These are phyloP conservation scores for Pleurotus giganteus DNA, from an alignment of 768 basidiomycete species.

Conservation along the genomic window DNA sequence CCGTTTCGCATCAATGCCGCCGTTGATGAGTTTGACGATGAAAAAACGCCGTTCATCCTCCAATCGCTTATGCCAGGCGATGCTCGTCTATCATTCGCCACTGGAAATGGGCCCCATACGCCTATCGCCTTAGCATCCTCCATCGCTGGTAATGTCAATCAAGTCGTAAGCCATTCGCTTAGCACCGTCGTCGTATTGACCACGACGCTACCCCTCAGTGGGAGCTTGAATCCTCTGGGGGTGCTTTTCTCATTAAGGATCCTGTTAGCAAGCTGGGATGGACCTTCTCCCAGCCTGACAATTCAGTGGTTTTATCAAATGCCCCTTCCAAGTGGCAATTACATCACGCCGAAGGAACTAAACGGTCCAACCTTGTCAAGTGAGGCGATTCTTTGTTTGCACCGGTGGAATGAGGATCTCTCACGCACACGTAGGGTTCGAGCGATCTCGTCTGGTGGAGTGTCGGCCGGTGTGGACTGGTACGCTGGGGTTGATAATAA, in stretches of 20 bases:
- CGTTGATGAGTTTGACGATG: no score
- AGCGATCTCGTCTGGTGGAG: neutral
- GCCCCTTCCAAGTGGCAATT: neutral
- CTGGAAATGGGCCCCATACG: no score
- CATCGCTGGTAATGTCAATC: no score
- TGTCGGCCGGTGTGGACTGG: neutral
- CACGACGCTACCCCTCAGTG: no score
- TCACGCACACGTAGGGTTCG: neutral
- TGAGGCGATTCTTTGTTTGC: neutral
- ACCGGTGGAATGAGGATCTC: neutral
- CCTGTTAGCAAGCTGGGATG: neutral
- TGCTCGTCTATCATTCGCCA: no score
- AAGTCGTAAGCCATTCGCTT: no score
- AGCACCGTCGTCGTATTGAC: no score
- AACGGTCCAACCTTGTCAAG: neutral
- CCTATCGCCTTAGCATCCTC: no score
- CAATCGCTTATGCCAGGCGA: no score
- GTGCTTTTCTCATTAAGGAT: neutral
- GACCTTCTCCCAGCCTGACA: neutral
- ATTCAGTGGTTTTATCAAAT: neutral
- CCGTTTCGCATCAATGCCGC: no score
- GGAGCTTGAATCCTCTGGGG: neutral
- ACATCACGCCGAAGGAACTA: neutral
- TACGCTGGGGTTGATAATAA: neutral
- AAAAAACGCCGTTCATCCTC: no score